phyloP scores from a whole-genome alignment of 2,329 filamentous ascomycete genomes.

The Colletotrichum sojae region DNA sequence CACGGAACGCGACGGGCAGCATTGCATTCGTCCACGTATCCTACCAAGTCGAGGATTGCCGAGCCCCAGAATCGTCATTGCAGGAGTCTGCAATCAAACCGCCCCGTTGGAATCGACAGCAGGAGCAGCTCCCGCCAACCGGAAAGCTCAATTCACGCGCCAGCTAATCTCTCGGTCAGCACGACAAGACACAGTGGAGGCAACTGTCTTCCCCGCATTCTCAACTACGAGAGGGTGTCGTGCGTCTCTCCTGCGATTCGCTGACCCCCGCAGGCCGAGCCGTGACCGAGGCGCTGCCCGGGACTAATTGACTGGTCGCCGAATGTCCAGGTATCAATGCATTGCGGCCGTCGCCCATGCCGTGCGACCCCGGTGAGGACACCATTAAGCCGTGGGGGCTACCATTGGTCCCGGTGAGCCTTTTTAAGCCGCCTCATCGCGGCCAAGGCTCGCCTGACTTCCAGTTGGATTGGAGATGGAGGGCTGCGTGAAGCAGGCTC shows the following conservation, averaged over 20 bases:
- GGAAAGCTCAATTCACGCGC: not conserved
- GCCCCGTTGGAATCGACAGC: too few relatives aligned
- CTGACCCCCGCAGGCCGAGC: not conserved
- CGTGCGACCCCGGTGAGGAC: conserved; percentile 7
- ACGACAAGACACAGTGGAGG: not conserved
- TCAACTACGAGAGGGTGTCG: not conserved
- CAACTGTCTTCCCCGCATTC: conserved; percentile 16
- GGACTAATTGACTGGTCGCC: conserved; percentile 19
- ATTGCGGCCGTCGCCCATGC: conserved; percentile 17
- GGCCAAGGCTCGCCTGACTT: conserved; percentile 7
- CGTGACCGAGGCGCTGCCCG: not conserved
- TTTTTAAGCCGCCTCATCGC: not conserved
- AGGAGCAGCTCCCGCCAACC: not conserved
- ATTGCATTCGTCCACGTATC: too few relatives aligned
- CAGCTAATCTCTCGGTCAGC: not conserved
- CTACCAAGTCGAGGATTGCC: too few relatives aligned
- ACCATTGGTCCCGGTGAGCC: not conserved
- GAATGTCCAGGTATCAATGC: conserved; percentile 17
- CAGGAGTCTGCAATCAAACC: too few relatives aligned
- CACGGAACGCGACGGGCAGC: too few relatives aligned
- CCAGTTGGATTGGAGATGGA: conserved; percentile 2
- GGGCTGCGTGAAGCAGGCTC: conserved; percentile 2
- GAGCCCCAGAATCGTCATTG: too few relatives aligned
- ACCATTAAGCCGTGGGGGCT: not conserved
- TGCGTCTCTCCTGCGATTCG: not conserved